Percentiles rank a stretch among this genome's conserved stretches.
phyloP scores from a whole-genome alignment of 2,329 filamentous ascomycete genomes.

The Aspergillus puulaauensis region DNA sequence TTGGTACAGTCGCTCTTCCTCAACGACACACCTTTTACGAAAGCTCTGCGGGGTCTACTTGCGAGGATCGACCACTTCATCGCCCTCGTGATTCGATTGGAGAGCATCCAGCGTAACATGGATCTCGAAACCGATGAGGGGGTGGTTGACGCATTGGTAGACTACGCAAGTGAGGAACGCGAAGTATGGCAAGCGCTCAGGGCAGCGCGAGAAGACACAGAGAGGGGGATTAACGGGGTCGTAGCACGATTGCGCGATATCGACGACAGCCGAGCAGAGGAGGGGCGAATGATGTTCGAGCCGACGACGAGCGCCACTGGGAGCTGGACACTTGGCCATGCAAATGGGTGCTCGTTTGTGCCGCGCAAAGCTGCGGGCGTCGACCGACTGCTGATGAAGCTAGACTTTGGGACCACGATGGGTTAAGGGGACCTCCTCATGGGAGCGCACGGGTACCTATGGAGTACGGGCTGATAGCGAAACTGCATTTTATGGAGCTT shows the following conservation, averaged over 20 bases:
- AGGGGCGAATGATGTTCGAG: constrained; percentile 37
- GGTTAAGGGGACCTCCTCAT: constrained; percentile 6
- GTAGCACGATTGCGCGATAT: constrained; percentile 59
- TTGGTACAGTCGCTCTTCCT: constrained; percentile 53
- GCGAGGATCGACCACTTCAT: constrained; percentile 74
- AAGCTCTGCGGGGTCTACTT: constrained; percentile 38
- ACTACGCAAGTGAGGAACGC: constrained; percentile 70
- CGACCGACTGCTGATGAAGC: constrained; percentile 84
- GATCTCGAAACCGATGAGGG: constrained; percentile 82
- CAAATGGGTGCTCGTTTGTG: constrained; percentile 53
- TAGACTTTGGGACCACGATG: constrained; percentile 59
- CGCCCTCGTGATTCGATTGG: constrained; percentile 71
- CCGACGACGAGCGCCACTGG: constrained; percentile 30
- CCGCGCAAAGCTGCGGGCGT: constrained; percentile 75
- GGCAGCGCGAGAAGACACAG: constrained; percentile 63
- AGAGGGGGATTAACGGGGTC: constrained; percentile 64
- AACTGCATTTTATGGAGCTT: background rate
- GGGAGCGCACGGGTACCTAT: no score
- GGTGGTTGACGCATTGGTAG: constrained; percentile 72
- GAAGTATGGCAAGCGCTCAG: constrained; percentile 66
- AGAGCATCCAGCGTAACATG: constrained; percentile 72
- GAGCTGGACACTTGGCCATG: constrained; percentile 28
- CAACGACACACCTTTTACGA: constrained; percentile 41
- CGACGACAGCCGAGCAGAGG: constrained; percentile 54
- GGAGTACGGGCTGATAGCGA: background rate